Base-by-base conservation (phyloP, 2,329 filamentous ascomycete genomes). In the Nigrospora oryzae region DNA sequence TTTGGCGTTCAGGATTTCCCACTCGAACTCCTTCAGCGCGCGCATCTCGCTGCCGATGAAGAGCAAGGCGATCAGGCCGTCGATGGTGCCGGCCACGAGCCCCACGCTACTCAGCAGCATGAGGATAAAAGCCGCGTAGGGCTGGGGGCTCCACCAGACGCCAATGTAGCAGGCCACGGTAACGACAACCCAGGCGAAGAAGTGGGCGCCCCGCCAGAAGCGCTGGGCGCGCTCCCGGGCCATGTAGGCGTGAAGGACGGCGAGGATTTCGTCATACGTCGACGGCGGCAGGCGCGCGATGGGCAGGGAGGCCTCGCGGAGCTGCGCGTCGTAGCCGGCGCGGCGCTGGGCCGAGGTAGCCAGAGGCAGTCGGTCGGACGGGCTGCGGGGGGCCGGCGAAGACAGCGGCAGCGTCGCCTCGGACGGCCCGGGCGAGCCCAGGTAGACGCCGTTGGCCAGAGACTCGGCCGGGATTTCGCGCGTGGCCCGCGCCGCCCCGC, bases 21-120 rank as follows among this genome's bases (percentile, higher is more conserved):
- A 96, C 61, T 93, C 81, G 66, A 97, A 97, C 68, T 98, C 93
- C 56, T 81, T 83, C 44, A 98, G 68, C 4, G 85, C 83, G 47
- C 89, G 76, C 47, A 96, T 66, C 67, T 98, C 93, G 49, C 81
- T 82, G 11, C 84, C 83, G 47, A 95, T 84, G 62, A 98, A 98
- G 40, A 97, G 64, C 0, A 93, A 75, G 0, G 89, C 86, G 61
- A 97, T 86, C 36, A 97, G 65, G 0, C 91, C 90, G 59, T 96
- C 87, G 16, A 96, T 62, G 3, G 89, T 77, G 0, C 91, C 91
- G 4, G 83, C 81, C 14, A 77, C 77, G 32, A 97, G 73, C 2
- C 82, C 80, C 14, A 97, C 63, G n/a, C 84, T 89, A 59, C 84
- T 86, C 16, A 95, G 59, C 2, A 97, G 65, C 65, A 89, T 79